These are phyloP conservation scores for Colletotrichum abscissum DNA, from an alignment of 2,329 filamentous ascomycete genomes.

Conservation along the genomic window DNA sequence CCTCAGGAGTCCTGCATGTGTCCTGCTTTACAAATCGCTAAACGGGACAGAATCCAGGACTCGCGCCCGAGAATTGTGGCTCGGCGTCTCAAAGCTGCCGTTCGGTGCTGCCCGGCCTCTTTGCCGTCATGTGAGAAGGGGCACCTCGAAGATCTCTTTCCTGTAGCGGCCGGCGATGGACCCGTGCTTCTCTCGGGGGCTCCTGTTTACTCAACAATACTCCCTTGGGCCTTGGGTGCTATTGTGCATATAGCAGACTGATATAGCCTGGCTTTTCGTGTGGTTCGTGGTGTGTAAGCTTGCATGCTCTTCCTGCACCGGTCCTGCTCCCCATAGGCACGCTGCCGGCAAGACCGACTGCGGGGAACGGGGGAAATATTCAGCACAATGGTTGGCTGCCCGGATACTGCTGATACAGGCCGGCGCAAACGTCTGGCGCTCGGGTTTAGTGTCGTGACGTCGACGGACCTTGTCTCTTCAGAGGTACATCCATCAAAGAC, in stretches of 20 bases:
- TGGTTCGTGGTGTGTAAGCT: background rate
- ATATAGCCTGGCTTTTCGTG: background rate
- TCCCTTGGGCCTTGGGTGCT: background rate
- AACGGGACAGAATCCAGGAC: background rate
- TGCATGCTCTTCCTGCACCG: background rate
- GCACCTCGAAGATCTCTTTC: background rate
- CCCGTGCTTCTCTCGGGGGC: background rate
- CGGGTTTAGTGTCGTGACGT: background rate
- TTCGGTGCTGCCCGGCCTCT: background rate
- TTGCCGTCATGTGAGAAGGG: conserved; percentile 3
- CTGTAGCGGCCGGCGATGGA: background rate
- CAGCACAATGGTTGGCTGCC: background rate
- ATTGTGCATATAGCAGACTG: background rate
- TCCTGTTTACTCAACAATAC: background rate
- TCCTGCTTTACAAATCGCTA: background rate
- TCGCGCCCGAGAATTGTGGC: conserved; percentile 10
- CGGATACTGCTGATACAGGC: background rate
- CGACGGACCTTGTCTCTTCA: background rate
- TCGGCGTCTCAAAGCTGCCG: background rate
- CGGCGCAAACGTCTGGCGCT: background rate
- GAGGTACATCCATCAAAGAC: background rate
- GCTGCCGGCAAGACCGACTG: background rate
- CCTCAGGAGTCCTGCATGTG: background rate
- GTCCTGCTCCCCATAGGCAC: background rate
- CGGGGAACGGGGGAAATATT: background rate